Conservation (phyloP, 2,329 filamentous ascomycete species). For the Lachnellula cervina region DNA sequence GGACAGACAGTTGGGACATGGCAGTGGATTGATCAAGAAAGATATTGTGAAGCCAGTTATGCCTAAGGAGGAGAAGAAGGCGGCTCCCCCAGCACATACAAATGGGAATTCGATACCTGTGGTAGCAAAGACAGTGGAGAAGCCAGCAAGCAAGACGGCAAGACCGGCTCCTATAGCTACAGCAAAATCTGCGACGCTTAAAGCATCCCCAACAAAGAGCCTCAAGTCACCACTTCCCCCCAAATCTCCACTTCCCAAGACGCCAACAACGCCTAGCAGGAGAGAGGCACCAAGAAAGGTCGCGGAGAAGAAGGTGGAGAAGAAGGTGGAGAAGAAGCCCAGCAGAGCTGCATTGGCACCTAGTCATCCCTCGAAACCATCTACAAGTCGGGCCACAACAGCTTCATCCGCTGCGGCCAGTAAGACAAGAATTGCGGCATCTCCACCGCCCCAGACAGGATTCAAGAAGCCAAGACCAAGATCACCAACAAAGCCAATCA, state of each 20-base stretch:
- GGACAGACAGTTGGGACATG: constrained; percentile 16
- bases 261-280: constrained; percentile 33
- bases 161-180: constrained; percentile 25
- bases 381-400: constrained; percentile 19
- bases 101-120: constrained; percentile 11
- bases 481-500: constrained; percentile 65
- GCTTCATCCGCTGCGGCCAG: constrained; percentile 12
- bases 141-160: constrained; percentile 12
- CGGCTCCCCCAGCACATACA: neutral
- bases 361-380: constrained; percentile 16
- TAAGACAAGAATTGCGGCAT: constrained; percentile 25
- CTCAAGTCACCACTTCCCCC: neutral
- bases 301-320: constrained; percentile 12
- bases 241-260: constrained; percentile 33
- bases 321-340: constrained; percentile 15
- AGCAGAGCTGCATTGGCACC: constrained; percentile 11
- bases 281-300: constrained; percentile 20
- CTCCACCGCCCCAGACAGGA: constrained; percentile 26
- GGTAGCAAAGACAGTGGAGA: constrained; percentile 8
- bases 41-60: constrained; percentile 13
- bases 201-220: constrained; percentile 27
- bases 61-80: constrained; percentile 6
- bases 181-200: constrained; percentile 18
- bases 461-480: constrained; percentile 57
- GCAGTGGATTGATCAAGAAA: constrained; percentile 12